These are phyloP conservation scores for Hemisphaericaspora xylofermentans DNA, from an alignment of 1,139 yeast species.

Conservation along the genomic window DNA sequence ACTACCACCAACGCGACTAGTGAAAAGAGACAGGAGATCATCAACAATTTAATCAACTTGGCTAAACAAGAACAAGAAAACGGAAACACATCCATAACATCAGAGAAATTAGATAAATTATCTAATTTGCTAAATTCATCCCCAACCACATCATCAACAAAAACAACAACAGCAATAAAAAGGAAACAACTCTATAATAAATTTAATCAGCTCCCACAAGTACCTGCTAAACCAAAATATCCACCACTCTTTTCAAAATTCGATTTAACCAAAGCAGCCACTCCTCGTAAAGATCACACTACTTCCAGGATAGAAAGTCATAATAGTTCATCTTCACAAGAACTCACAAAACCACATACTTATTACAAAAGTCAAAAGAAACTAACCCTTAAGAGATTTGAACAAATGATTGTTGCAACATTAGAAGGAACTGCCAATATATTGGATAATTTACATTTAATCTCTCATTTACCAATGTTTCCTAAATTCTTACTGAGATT, in stretches of 20 bases:
- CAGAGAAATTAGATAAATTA: constrained; percentile 31
- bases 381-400: constrained; percentile 30
- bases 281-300: constrained; percentile 3
- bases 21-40: constrained; percentile 21
- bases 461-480: constrained; percentile 45
- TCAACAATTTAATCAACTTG: constrained; percentile 27
- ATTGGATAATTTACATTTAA: constrained; percentile 45
- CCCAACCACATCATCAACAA: constrained; percentile 9
- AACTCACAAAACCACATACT: constrained; percentile 6
- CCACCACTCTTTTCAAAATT: constrained; percentile 30
- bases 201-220: constrained; percentile 16
- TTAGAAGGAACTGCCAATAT: constrained; percentile 42
- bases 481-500: constrained; percentile 33
- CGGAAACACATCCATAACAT: constrained; percentile 35
- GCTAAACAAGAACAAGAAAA: constrained; percentile 34
- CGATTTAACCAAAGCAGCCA: constrained; percentile 12
- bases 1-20: constrained; percentile 3
- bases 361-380: constrained; percentile 12
- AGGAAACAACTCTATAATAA: constrained; percentile 10
- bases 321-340: constrained; percentile 5
- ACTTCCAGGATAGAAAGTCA: constrained; percentile 3
- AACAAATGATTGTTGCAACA: constrained; percentile 28
- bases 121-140: constrained; percentile 21
- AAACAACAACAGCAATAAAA: constrained; percentile 1
- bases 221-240: constrained; percentile 22